phyloP scores from a whole-genome alignment of 352 stramenopile species.

The Phytophthora ohioensis region DNA sequence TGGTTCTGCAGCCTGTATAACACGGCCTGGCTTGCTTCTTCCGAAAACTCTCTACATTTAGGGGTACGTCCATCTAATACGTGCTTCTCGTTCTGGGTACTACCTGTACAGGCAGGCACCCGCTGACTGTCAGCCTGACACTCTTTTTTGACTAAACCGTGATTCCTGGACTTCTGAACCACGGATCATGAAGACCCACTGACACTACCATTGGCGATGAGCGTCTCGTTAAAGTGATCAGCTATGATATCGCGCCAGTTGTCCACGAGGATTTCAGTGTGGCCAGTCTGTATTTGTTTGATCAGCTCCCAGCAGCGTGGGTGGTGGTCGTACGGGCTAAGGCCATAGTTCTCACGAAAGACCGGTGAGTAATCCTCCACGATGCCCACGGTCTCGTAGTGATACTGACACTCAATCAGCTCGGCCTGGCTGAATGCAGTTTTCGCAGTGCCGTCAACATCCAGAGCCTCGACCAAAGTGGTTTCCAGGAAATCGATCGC shows the following conservation, averaged over 20 bases:
- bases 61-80: no score
- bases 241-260: slow-evolving; percentile 28
- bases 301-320: slow-evolving; percentile 38
- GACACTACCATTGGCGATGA: background rate
- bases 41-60: no score
- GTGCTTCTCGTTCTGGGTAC: no score
- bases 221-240: slow-evolving; percentile 6
- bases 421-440: slow-evolving; percentile 43
- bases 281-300: slow-evolving; percentile 13
- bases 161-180: background rate
- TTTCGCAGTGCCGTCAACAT: slow-evolving; percentile 32
- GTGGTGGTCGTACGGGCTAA: slow-evolving; percentile 23
- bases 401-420: slow-evolving; percentile 46
- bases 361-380: slow-evolving; percentile 45
- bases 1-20: slow-evolving; percentile 26
- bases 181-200: slow-evolving; percentile 3
- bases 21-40: background rate
- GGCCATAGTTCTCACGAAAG: slow-evolving; percentile 40
- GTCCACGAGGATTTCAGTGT: slow-evolving; percentile 17
- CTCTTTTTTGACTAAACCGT: background rate
- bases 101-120: no score
- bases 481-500: slow-evolving; percentile 30
- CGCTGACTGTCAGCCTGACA: background rate
- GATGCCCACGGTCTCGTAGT: slow-evolving; percentile 26
- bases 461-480: slow-evolving; percentile 20